These are phyloP conservation scores for Coemansia sp. DNA, from an alignment of 192 early-diverging fungal species.

Conservation along the genomic window DNA sequence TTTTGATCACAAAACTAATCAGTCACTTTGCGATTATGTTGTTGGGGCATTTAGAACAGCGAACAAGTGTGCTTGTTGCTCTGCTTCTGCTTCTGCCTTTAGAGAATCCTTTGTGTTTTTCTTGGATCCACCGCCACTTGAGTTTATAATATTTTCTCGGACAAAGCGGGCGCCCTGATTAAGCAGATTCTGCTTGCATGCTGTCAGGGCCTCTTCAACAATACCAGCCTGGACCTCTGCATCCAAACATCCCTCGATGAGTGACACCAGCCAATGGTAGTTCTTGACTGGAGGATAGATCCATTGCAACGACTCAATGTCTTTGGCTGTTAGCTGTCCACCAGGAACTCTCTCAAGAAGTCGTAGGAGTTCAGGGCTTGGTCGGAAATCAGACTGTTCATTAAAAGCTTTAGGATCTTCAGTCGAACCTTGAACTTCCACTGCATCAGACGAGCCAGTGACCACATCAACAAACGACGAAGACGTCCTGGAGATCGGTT, in stretches of 20 bases:
- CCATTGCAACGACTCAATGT: conserved; percentile 26
- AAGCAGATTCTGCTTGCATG: conserved; percentile 36
- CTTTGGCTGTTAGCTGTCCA: conserved; percentile 5
- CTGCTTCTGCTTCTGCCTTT: conserved; percentile 18
- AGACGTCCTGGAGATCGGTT: background rate
- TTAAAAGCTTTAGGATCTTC: too few species aligned
- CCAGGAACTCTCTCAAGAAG: conserved; percentile 5
- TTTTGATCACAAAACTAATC: too few species aligned
- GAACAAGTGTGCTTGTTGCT: conserved; percentile 35
- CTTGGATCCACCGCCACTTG: background rate
- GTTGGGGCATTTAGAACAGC: conserved; percentile 3
- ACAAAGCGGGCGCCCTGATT: conserved; percentile 26
- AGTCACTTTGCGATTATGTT: too few species aligned
- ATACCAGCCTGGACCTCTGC: conserved; percentile 28
- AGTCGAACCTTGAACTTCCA: too few species aligned
- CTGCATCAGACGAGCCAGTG: too few species aligned
- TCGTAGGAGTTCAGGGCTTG: background rate
- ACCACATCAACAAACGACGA: conserved; percentile 6
- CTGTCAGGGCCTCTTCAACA: conserved; percentile 32
- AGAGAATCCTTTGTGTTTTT: background rate
- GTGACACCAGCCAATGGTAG: conserved; percentile 37
- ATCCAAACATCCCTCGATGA: conserved; percentile 45
- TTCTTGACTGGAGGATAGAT: conserved; percentile 32
- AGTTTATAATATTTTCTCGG: conserved; percentile 10
- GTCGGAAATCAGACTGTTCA: background rate